Base-by-base conservation (phyloP, 441 rosid species). In the Theobroma grandiflorum region DNA sequence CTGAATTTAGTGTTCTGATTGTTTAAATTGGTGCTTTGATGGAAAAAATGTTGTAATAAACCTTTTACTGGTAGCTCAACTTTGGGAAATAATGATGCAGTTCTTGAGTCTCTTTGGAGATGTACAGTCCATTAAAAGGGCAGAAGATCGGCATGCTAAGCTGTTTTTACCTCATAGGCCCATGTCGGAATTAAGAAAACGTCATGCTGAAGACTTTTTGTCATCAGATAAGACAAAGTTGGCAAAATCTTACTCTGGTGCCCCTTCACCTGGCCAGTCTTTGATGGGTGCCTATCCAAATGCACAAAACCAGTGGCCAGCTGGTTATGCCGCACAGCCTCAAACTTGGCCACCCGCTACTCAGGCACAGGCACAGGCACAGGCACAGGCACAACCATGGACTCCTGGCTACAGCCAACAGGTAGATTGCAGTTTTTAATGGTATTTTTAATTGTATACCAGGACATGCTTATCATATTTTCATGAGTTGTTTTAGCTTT, bases 311-410 rank as follows among this genome's bases (percentile, higher is more conserved):
- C 98, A 92, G 68, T 95, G 98, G 99, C 59, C 97, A n/a, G 94
- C 96, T 82, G 88, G 92, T 75, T 95, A 92, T 78, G 95, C 89
- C 75, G 85, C 83, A 65, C 99, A 92, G 82, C 91, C 99, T 77
- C 98, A 94, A 84, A 79, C 94, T 84, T 97, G 99, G 99, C 98
- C 98, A 9, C 91, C 87, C 5, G 79, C 81, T 72, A 88, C 95
- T 10, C 97, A 90, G 64, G 86, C 91, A 69, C 97, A 90, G 76
- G 81, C 78, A n/a, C 98, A 91, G 80, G 83, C 86, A 83, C 88
- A 85, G 55, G 49, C 70, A 66, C 71, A 40, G 69, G 78, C 73
- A 67, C 80, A 77, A 67, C 95, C 90, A 47, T 92, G 94, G 93
- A 82, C 90, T 80, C 92, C 97, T n/a, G 91, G 88, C 78, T 95